Base-by-base conservation (phyloP, 768 basidiomycete genomes). In the Leucocoprinus birnbaumii region DNA sequence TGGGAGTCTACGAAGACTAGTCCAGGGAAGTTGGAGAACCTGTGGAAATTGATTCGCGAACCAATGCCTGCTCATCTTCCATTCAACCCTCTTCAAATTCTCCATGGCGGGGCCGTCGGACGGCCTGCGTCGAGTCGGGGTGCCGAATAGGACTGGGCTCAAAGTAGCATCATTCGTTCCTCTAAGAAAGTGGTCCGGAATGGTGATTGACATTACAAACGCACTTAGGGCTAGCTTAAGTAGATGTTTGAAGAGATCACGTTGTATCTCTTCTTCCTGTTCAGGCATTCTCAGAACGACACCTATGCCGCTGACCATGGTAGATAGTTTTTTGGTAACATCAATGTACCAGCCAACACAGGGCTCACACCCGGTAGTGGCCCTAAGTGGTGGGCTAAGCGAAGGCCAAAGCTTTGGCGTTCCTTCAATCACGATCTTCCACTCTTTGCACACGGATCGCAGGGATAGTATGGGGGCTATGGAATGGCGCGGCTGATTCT, bases 21-120 rank as follows among this genome's bases (percentile, higher is more conserved):
- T 48, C 53, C 53, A 55, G 11, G 53, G 53, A 41, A 55, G 46
- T 16, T 14, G 9, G 26, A 55, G 35, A 14, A 10, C 38, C 2
- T 7, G 14, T 3, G 53, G 35, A 21, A 55, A 21, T 9, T 27
- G 40, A 2, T 19, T n/a, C 7, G 22, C n/a, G 25, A 55, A 55
- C 4, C 5, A 26, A 26, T 18, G 27, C 21, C 31, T 18, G 1
- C 6, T 9, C 46, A 55, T 48, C 10, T 22, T 8, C 53, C 53
- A 55, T 16, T 48, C 18, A 27, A 55, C 14, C 14, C 18, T 41
- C 3, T 46, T 45, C 13, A 55, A 38, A 18, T 31, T 9, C 14
- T 48, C 38, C 38, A 48, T 19, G 11, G 1, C 26, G 1, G 26
- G 53, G 16, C 53, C 53, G 26, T 27, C 38, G 8, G 53, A 55